phyloP scores from a whole-genome alignment of 2,329 filamentous ascomycete genomes.

The Fusarium nematophilum region DNA sequence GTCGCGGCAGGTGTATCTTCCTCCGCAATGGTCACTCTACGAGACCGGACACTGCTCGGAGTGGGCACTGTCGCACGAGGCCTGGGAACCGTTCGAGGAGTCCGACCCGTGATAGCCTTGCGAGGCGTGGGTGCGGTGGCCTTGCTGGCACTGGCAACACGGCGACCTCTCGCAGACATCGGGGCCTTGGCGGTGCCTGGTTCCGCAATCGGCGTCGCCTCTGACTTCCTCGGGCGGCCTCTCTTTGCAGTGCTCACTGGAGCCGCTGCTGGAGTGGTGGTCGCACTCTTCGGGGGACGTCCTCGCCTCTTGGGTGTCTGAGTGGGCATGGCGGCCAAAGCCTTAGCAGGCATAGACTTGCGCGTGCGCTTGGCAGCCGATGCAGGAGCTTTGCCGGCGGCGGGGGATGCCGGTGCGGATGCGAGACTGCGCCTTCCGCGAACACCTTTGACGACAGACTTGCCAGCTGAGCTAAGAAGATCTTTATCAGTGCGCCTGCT shows the following conservation, averaged over 20 bases:
- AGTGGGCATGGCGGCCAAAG: constrained; percentile 6
- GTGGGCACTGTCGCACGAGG: constrained; percentile 3
- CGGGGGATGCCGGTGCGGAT: constrained; percentile 26
- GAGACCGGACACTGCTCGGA: constrained; percentile 4
- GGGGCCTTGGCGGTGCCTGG: constrained; percentile 20
- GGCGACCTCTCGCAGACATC: constrained; percentile 20
- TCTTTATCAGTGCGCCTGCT: constrained; percentile 28
- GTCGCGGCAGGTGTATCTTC: constrained; percentile 5
- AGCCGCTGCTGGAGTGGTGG: constrained; percentile 25
- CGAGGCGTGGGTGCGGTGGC: constrained; percentile 13
- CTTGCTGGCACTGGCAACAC: constrained; percentile 26
- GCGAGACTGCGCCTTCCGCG: constrained; percentile 26
- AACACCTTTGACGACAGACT: constrained; percentile 16
- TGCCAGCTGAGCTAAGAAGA: constrained; percentile 11
- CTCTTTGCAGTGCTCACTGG: constrained; percentile 28
- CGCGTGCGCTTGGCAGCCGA: constrained; percentile 23
- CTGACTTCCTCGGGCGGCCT: constrained; percentile 39
- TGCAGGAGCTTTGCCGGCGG: constrained; percentile 12
- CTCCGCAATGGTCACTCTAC: not conserved
- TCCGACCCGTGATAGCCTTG: constrained; percentile 4
- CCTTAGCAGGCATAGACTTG: constrained; percentile 40
- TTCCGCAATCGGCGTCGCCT: constrained; percentile 14
- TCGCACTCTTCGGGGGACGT: constrained; percentile 37
- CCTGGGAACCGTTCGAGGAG: constrained; percentile 26
- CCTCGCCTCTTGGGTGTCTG: constrained; percentile 40